Evolutionary conservation across 352 stramenopile species (phyloP).

Genomic region (Globisporangium solare): DNA sequence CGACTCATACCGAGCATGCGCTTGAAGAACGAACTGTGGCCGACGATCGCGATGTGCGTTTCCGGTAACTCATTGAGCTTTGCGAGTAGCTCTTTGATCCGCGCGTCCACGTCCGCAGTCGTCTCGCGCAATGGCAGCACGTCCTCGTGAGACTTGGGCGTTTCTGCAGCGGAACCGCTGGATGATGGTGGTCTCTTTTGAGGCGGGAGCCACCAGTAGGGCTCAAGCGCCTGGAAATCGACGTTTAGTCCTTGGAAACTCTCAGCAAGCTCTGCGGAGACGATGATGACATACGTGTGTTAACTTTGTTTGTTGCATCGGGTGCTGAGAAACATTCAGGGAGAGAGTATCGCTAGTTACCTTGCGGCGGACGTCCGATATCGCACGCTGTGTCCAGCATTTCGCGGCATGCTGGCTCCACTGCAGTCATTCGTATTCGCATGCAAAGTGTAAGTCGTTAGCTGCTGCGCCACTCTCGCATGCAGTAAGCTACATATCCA

Average conservation of each 20-base stretch:
- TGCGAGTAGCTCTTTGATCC: conserved; percentile 61
- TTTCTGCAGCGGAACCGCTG: conserved; percentile 15
- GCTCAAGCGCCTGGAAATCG: conserved; percentile 42
- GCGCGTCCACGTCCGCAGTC: conserved; percentile 43
- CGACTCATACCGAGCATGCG: conserved; percentile 72
- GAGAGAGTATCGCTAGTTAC: conserved; percentile 13
- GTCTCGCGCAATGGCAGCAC: conserved; percentile 59
- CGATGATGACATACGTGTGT: background rate
- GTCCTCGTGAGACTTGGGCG: conserved; percentile 32
- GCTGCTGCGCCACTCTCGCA: background rate
- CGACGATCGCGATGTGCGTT: conserved; percentile 71
- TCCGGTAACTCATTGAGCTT: conserved; percentile 54
- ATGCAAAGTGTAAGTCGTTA: background rate
- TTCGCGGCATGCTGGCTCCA: conserved; percentile 70
- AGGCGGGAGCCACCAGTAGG: conserved; percentile 62
- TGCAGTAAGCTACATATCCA: no score
- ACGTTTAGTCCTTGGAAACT: conserved; percentile 27
- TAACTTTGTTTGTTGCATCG: no score
- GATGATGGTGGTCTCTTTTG: conserved; percentile 23
- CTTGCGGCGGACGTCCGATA: conserved; percentile 54
- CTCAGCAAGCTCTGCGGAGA: conserved; percentile 26
- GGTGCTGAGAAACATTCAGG: background rate
- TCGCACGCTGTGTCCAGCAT: conserved; percentile 85
- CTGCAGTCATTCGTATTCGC: conserved; percentile 19
- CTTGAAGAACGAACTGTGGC: conserved; percentile 85